Base-by-base conservation (phyloP, 768 basidiomycete species). In the Panaeolus cyanescens region DNA sequence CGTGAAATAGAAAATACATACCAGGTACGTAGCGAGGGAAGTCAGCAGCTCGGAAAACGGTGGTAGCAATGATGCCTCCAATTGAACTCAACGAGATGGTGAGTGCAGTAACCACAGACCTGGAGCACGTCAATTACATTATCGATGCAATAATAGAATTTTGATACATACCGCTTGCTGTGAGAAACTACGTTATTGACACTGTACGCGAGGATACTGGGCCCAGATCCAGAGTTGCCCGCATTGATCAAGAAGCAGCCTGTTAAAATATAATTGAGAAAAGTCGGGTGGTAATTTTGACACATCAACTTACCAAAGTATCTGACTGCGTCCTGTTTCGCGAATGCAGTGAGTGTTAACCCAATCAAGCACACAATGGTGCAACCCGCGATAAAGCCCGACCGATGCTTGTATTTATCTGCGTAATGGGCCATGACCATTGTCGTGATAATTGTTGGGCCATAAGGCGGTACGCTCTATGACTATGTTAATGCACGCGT, bases 181-280 rank as follows among this genome's bases (percentile, higher is more conserved):
- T 82, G 80, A 13, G 80, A 79, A 9, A 80, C 79, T 5, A 82
- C 80, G 62, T 83, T 83, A 62, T 82, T 82, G 5, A 78, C 59
- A 78, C 77, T 50, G 65, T 75, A 81, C n/a, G 79, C 80, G 32
- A 82, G 71, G 56, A 82, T 76, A 12, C 77, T 77, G 32, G 81
- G 79, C 50, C 79, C 74, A 54, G 76, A 75, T 40, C 76, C 80
- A 9, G 76, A 73, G 59, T 77, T 80, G 20, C 80, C 80, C 19
- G 75, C 75, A 58, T 79, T 80, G 17, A 75, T 74, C 32, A 82
- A 70, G 65, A 81, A 82, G 45, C 74, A 77, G 31, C 81, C 80
- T 82, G 39, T 15, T n/a, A 37, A 25, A 50, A 28, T 22, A 50
- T 37, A 36, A 32, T 10, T 22, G 40, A 54, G 54, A 25, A 39